Evolutionary conservation across 2,329 filamentous ascomycete species (phyloP), one percentile per base, ranked within the genome.

Genomic region (Ophiostoma sp.): DNA sequence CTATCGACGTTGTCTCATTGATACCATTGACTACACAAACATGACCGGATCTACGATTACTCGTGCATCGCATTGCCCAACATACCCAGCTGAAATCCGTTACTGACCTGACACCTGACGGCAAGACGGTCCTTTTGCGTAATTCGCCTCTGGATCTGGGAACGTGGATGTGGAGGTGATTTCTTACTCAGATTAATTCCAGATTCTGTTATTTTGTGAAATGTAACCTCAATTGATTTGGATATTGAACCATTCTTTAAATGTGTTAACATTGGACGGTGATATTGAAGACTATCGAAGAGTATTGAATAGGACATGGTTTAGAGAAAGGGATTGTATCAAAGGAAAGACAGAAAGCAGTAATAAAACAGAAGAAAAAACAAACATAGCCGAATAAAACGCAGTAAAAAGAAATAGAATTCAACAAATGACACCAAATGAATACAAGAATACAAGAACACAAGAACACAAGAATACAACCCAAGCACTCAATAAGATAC

Each of bases 111-210:
- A 60, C 55, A 60, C 18, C 49, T 55, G 49, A 36, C 49, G 49
- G 49, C 49, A 55, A 14, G 49, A 60, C 55, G 55, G 55, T 60
- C 12, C 55, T 60, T 60, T 60, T 60, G 55, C 55, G 55, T 60
- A 27, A 60, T 38, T 60, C 55, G 55, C 49, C 49, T 55, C 49
- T 38, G 27, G 3, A 11, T 55, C 49, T 38, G 27, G 3, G 27
- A 55, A 60, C 55, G 55, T 40, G 49, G n/a, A 14, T 55, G 49
- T 60, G 27, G 55, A 60, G 55, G 55, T 27, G 27, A 38, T 52
- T 27, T 18, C 18, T 27, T 7, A 11, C 14, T 55, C 11, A 47
- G 45, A 47, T 11, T 36, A 11, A n/a, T 27, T 27, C 8, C 27
- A 27, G 18, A 7, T 52, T 5, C 4, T 47, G 5, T 47, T 16